A percentile compares a stretch with the other conserved stretches of the same genome.
Conservation (phyloP, 441 rosid genomes). For the Isatis lusitanica region DNA sequence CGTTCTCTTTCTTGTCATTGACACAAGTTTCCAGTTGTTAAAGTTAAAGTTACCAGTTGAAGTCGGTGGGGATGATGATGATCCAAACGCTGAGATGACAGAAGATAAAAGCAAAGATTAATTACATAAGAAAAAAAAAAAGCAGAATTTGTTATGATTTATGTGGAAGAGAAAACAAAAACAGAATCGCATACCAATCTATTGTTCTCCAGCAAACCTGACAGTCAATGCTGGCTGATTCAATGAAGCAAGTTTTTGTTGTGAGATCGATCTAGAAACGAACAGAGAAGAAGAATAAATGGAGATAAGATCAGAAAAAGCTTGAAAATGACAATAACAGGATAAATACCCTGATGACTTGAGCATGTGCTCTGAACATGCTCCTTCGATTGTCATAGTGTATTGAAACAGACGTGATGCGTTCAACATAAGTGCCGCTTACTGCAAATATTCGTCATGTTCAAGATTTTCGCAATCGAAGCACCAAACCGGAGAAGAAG, state of each 20-base stretch:
- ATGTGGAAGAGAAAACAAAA: neutral
- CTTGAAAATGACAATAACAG: too few relatives aligned
- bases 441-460: conserved; percentile 42
- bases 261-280: conserved; percentile 12
- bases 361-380: conserved; percentile 93
- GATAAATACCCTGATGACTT: conserved; percentile 75
- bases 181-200: conserved; percentile 45
- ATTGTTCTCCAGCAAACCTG: conserved; percentile 87
- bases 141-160: neutral
- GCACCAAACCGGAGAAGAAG: neutral
- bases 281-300: neutral
- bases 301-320: neutral
- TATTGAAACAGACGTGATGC: conserved; percentile 96
- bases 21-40: conserved; percentile 72
- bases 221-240: conserved; percentile 92
- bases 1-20: conserved; percentile 77
- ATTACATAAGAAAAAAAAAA: neutral
- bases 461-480: neutral
- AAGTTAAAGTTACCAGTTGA: conserved; percentile 59
- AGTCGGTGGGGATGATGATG: conserved; percentile 43
- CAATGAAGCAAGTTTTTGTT: neutral
- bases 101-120: neutral
- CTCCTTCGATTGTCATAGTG: conserved; percentile 69
- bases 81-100: conserved; percentile 40
- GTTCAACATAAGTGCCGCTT: conserved; percentile 91